These are phyloP conservation scores for Heliocybe sulcata DNA, from an alignment of 1,284 basidiomycete species.

Conservation along the genomic window DNA sequence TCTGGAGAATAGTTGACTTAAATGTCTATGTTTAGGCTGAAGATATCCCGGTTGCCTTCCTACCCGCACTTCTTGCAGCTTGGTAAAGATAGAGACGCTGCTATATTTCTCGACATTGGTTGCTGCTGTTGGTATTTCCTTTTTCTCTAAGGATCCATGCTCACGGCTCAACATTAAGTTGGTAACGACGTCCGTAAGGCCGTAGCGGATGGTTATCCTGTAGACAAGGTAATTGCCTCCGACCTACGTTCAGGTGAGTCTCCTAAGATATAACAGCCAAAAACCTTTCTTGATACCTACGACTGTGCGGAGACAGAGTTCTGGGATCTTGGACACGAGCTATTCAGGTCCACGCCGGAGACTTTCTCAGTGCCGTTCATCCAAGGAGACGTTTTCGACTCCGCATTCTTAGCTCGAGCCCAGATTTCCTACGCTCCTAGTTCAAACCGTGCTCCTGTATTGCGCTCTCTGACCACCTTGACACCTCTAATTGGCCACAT, in stretches of 20 bases:
- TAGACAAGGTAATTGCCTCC: slow-evolving; percentile 24
- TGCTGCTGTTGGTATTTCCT: slow-evolving; percentile 36
- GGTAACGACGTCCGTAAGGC: slow-evolving; percentile 36
- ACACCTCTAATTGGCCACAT: slow-evolving; percentile 37
- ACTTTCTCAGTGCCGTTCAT: slow-evolving; percentile 39
- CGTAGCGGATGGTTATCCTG: slow-evolving; percentile 31
- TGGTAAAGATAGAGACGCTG: slow-evolving; percentile 26
- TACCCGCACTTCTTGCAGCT: slow-evolving; percentile 36
- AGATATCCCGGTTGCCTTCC: slow-evolving; percentile 32
- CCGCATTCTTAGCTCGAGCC: slow-evolving; percentile 21
- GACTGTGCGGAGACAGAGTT: slow-evolving; percentile 14
- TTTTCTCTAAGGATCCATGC: too few relatives aligned
- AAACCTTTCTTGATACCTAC: too few relatives aligned
- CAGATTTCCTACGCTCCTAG: slow-evolving; percentile 19
- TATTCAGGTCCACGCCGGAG: slow-evolving; percentile 24
- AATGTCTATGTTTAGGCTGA: slow-evolving; percentile 23
- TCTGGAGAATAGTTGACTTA: not conserved
- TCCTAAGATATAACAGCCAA: too few relatives aligned
- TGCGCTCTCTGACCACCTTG: slow-evolving; percentile 23
- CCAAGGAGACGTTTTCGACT: slow-evolving; percentile 36
- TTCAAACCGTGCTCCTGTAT: slow-evolving; percentile 19
- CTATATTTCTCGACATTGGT: slow-evolving; percentile 39
- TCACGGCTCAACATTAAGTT: slow-evolving; percentile 19
- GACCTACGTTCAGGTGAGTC: slow-evolving; percentile 25
- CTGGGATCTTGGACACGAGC: slow-evolving; percentile 26